A percentile compares a stretch with the other conserved stretches of the same genome.
Conservation (phyloP, 2,329 filamentous ascomycete genomes). For the Microcyclosporella mali region DNA sequence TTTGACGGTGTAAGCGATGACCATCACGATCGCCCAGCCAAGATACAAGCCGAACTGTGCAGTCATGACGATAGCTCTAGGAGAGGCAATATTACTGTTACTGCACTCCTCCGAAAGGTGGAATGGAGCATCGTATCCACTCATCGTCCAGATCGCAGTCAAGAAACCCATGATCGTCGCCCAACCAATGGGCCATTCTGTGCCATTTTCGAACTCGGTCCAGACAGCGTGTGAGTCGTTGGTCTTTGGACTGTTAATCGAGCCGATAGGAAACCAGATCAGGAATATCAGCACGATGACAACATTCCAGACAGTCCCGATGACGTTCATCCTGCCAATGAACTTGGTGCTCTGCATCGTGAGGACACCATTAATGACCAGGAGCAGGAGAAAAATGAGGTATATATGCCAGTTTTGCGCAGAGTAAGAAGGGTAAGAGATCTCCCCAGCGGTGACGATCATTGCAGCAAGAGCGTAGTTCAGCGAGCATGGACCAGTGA, state of each 20-base stretch:
- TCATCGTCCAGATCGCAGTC: slow-evolving; percentile 43
- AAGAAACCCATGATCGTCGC: slow-evolving; percentile 38
- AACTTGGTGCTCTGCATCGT: slow-evolving; percentile 33
- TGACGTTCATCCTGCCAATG: slow-evolving; percentile 25
- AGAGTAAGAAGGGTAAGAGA: slow-evolving; percentile 30
- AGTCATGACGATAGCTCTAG: slow-evolving; percentile 31
- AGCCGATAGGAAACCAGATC: slow-evolving; percentile 33
- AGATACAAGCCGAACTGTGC: slow-evolving; percentile 25
- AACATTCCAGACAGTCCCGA: slow-evolving; percentile 29
- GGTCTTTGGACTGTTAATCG: slow-evolving; percentile 28
- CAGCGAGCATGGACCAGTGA: slow-evolving; percentile 29
- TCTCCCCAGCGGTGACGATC: slow-evolving; percentile 31
- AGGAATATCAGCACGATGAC: slow-evolving; percentile 31
- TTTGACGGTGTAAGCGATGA: slow-evolving; percentile 30
- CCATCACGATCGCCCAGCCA: slow-evolving; percentile 27
- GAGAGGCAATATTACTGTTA: slow-evolving; percentile 30
- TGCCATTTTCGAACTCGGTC: slow-evolving; percentile 12
- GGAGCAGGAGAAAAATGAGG: slow-evolving; percentile 27
- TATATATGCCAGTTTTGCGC: slow-evolving; percentile 33
- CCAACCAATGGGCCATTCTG: slow-evolving; percentile 30
- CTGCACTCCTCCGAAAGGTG: slow-evolving; percentile 31
- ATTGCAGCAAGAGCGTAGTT: slow-evolving; percentile 34
- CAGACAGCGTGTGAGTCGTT: slow-evolving; percentile 15
- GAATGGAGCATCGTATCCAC: slow-evolving; percentile 30
- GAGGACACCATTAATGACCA: slow-evolving; percentile 30